Conservation (phyloP, 1,139 yeast genomes). For the Scheffersomyces lignicola region DNA sequence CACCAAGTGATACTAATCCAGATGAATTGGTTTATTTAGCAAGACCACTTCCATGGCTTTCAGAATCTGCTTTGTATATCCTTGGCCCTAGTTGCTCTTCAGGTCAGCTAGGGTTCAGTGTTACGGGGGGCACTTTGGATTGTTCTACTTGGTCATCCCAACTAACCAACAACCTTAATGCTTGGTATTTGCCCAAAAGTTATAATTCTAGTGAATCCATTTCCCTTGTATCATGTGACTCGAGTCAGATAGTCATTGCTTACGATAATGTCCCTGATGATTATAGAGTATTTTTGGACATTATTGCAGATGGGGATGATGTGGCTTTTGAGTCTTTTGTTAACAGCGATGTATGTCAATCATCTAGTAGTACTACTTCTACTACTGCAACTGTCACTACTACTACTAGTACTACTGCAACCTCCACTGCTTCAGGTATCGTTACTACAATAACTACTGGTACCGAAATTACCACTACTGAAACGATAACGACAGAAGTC, state of each 20-base stretch:
- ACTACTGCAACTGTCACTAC: background rate
- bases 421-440: background rate
- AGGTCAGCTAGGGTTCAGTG: background rate
- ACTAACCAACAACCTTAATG: background rate
- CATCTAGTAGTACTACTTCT: background rate
- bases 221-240: conserved; percentile 13
- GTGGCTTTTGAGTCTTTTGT: background rate
- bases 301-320: background rate
- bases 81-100: background rate
- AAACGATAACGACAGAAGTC: background rate
- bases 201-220: conserved; percentile 8
- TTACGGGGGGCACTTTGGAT: background rate
- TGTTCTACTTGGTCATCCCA: background rate
- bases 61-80: background rate
- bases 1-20: background rate
- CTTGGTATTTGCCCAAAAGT: background rate
- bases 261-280: conserved; percentile 27
- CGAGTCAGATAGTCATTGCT: conserved; percentile 10
- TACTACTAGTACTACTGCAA: background rate
- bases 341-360: background rate
- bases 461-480: background rate
- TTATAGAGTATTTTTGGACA: conserved; percentile 24
- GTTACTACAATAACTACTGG: background rate
- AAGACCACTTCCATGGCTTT: background rate
- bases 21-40: background rate